Base-by-base conservation (phyloP, 495 filamentous ascomycete genomes). In the Aspergillus incahuasiensis region DNA sequence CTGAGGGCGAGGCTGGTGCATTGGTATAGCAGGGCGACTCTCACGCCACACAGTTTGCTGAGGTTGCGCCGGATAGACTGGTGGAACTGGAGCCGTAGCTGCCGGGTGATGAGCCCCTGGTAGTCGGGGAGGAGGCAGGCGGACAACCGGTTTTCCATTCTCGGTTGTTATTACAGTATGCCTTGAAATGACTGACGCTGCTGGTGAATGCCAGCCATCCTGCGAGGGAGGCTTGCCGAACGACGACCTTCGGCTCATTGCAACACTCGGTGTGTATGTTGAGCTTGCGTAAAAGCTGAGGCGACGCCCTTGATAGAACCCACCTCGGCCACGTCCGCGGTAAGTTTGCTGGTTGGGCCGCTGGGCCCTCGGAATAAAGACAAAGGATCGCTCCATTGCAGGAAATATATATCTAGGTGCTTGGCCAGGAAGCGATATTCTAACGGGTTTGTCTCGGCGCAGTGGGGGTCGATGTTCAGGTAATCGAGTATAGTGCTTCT, bases 1-100 rank as follows among this genome's bases (percentile, higher is more conserved):
- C 70, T 97, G 91, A 3, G 94, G 94, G 41, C 90, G 87, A 48
- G 94, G 94, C 66, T 99, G 94, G 64, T 97, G 89, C 88, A 97
- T 96, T 6, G 91, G 88, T 38, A 97, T 84, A 20, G 75, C 86
- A 43, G 81, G 82, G 54, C 85, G 85, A 66, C 84, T 92, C 73
- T 95, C 92, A 48, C 85, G 86, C 73, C 86, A 89, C 1, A 80
- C 76, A 3, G 88, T 88, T 61, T 88, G 89, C 52, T 82, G 82
- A 12, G 80, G 74, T 51, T 75, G 76, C 18, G 60, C 53, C 9
- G 60, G 45, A 30, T 62, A 61, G 25, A 58, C 57, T 9, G 62
- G 30, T 3, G 59, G 48, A 16, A 59, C 9, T 5, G 54, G 45
- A n/a, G 32, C 52, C 54, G 65, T 39, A 24, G 60, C 57, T 41